phyloP scores from a whole-genome alignment of 805 yeast genomes.

The Scheffersomyces lignosus region DNA sequence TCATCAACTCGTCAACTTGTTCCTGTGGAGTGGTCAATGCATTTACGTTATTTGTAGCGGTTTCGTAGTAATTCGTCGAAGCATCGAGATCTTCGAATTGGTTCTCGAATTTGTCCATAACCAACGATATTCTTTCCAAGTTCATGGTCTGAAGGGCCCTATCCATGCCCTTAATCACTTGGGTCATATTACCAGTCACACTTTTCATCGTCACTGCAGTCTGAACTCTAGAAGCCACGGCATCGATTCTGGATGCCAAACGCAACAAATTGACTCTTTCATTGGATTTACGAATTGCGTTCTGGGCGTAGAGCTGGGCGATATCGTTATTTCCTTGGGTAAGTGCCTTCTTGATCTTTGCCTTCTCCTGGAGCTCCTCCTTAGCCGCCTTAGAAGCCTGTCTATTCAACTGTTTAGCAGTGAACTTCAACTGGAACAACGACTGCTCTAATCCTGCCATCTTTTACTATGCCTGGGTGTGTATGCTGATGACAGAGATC shows the following conservation, averaged over 20 bases:
- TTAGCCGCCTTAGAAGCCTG: constrained; percentile 90
- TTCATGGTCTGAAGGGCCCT: constrained; percentile 95
- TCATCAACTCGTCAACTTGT: constrained; percentile 87
- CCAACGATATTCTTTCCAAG: constrained; percentile 84
- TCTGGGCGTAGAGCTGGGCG: constrained; percentile 91
- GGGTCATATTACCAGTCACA: constrained; percentile 91
- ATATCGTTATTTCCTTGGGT: constrained; percentile 85
- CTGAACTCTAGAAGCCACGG: constrained; percentile 93
- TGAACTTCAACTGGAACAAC: constrained; percentile 51
- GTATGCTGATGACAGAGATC: too few species aligned
- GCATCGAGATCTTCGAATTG: constrained; percentile 97
- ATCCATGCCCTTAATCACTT: constrained; percentile 94
- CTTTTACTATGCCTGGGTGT: too few species aligned
- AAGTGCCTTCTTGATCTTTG: constrained; percentile 85
- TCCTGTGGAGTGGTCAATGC: constrained; percentile 93
- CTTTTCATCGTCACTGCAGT: constrained; percentile 98
- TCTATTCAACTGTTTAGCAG: constrained; percentile 88
- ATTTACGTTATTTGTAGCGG: constrained; percentile 82
- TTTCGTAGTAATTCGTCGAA: constrained; percentile 87
- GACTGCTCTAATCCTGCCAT: constrained; percentile 33
- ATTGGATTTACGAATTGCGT: constrained; percentile 88
- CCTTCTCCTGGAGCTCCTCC: constrained; percentile 85
- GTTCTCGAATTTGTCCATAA: constrained; percentile 95
- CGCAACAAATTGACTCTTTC: constrained; percentile 81
- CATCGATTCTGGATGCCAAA: constrained; percentile 87